These are phyloP conservation scores for Pythium sukuiense DNA, from an alignment of 352 stramenopile species.

Conservation along the genomic window DNA sequence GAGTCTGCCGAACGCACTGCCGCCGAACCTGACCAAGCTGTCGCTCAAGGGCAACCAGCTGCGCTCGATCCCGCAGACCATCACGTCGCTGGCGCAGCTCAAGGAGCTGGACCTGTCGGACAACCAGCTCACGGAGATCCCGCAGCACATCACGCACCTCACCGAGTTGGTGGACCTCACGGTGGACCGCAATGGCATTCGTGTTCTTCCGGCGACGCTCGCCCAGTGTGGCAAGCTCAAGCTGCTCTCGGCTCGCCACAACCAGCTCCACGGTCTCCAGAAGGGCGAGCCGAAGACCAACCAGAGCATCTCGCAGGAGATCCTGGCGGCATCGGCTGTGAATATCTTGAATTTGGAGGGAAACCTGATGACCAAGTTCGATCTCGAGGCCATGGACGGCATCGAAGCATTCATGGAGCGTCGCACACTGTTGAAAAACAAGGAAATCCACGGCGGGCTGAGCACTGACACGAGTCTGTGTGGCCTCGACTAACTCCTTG, in stretches of 20 bases:
- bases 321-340: conserved; percentile 59
- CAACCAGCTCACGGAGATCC: conserved; percentile 53
- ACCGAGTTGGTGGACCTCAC: conserved; percentile 64
- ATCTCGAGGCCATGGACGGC: conserved; percentile 77
- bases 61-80: conserved; percentile 36
- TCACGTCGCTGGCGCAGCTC: conserved; percentile 51
- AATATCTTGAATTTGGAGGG: conserved; percentile 85
- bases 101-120: conserved; percentile 70
- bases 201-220: conserved; percentile 45
- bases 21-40: conserved; percentile 75
- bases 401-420: conserved; percentile 72
- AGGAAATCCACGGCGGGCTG: conserved; percentile 81
- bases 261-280: conserved; percentile 36
- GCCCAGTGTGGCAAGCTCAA: conserved; percentile 67
- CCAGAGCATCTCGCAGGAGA: conserved; percentile 55
- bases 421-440: conserved; percentile 85
- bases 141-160: conserved; percentile 45
- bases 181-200: conserved; percentile 61
- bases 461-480: conserved; percentile 81
- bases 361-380: conserved; percentile 77
- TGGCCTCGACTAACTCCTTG: conserved; percentile 53
- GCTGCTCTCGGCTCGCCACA: conserved; percentile 63
- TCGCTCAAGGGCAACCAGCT: conserved; percentile 70
- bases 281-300: conserved; percentile 19
- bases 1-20: conserved; percentile 51